Conservation (phyloP, 208 protist species). For the Wallacemonas sp. region DNA sequence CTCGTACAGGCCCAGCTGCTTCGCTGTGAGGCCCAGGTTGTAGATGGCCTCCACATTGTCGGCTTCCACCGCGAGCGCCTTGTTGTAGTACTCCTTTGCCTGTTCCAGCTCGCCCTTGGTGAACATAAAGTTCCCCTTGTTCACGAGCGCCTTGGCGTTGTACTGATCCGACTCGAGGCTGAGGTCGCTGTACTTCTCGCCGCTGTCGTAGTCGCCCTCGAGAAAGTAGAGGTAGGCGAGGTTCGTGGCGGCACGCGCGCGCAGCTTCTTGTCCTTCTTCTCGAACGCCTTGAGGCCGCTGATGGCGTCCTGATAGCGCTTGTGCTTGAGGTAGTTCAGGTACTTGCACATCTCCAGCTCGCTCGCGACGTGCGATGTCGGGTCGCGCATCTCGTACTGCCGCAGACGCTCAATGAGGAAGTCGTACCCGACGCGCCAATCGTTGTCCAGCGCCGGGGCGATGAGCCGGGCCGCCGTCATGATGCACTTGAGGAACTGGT, state of each 20-base stretch:
- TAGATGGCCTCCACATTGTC: constrained; percentile 98
- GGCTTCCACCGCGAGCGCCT: constrained; percentile 95
- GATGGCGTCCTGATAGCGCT: constrained; percentile 93
- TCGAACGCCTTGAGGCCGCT: constrained; percentile 95
- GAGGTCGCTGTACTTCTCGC: constrained; percentile 95
- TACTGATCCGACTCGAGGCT: constrained; percentile 95
- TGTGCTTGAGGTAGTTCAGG: constrained; percentile 94
- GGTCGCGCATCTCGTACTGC: constrained; percentile 88
- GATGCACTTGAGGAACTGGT: constrained; percentile 86
- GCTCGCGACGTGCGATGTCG: constrained; percentile 86
- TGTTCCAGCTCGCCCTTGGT: constrained; percentile 87
- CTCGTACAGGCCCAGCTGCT: constrained; percentile 90
- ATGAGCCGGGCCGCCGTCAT: constrained; percentile 94
- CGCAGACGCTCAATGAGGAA: constrained; percentile 94
- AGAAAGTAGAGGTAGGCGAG: constrained; percentile 98
- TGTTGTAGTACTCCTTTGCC: constrained; percentile 93
- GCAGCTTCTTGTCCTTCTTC: constrained; percentile 93
- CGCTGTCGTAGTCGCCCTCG: constrained; percentile 96
- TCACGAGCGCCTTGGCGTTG: constrained; percentile 97
- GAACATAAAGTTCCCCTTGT: constrained; percentile 96
- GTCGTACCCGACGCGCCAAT: constrained; percentile 94
- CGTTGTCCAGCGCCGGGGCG: constrained; percentile 91
- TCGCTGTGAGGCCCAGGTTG: constrained; percentile 95
- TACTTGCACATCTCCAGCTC: constrained; percentile 97
- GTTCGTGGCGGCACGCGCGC: constrained; percentile 95